Conservation (phyloP, 2,329 filamentous ascomycete species). For the Trichoderma harzianum region DNA sequence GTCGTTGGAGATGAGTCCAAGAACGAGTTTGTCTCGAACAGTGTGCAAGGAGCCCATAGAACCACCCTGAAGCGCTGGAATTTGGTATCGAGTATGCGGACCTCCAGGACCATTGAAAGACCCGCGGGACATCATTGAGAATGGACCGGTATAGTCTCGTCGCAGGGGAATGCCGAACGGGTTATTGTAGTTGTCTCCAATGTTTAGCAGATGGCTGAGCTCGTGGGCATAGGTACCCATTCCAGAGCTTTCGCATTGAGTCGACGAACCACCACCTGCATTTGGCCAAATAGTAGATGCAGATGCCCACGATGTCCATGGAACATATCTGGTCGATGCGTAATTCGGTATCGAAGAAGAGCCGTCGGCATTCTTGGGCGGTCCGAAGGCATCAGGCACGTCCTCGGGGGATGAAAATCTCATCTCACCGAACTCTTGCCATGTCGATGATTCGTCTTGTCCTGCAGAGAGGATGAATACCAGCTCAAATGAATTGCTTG, state of each 20-base stretch:
- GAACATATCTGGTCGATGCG: conserved; percentile 49
- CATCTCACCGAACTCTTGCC: conserved; percentile 57
- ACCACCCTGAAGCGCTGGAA: conserved; percentile 46
- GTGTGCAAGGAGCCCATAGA: conserved; percentile 52
- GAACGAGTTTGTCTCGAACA: conserved; percentile 50
- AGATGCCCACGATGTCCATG: conserved; percentile 52
- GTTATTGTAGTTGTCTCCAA: conserved; percentile 56
- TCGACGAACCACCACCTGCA: conserved; percentile 49
- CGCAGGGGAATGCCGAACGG: conserved; percentile 45
- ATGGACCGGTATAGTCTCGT: conserved; percentile 49
- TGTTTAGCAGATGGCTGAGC: conserved; percentile 48
- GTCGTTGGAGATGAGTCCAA: conserved; percentile 44
- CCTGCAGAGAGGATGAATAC: conserved; percentile 54
- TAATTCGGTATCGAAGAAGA: conserved; percentile 39
- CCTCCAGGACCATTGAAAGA: conserved; percentile 53
- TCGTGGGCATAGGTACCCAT: conserved; percentile 54
- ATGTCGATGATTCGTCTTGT: conserved; percentile 53
- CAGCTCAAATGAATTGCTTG: conserved; percentile 46
- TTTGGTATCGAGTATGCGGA: conserved; percentile 51
- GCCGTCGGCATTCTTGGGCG: conserved; percentile 36
- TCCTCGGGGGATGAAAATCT: conserved; percentile 46
- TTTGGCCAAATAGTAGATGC: conserved; percentile 53
- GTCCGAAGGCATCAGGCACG: conserved; percentile 47
- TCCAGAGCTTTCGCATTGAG: conserved; percentile 51
- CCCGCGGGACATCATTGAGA: conserved; percentile 51